Evolutionary conservation across 169 alveolate species (phyloP).

Genomic region (Blepharisma undulans): DNA sequence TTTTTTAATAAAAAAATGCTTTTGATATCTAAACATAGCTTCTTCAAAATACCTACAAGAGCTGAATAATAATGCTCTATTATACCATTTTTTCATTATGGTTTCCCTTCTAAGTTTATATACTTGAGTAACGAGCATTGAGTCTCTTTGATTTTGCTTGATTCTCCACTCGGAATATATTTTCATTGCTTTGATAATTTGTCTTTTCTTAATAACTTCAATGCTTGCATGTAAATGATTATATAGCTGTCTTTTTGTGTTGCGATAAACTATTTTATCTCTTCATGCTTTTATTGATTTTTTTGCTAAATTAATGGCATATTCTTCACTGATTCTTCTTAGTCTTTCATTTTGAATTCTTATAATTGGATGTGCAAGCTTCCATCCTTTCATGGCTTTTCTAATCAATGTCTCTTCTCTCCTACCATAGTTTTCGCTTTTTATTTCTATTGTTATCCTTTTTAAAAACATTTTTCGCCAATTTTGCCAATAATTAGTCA

Average conservation of each 20-base stretch:
- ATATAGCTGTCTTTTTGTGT: background rate
- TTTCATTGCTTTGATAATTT: background rate
- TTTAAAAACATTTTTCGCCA: conserved; percentile 28
- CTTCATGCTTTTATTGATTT: background rate
- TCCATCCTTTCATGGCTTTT: background rate
- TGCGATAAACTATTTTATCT: background rate
- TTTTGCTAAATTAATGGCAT: background rate
- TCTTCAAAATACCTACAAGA: background rate
- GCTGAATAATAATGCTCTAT: background rate
- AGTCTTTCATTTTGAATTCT: background rate
- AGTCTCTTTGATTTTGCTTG: conserved; percentile 4
- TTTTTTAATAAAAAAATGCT: background rate
- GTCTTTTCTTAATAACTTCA: background rate
- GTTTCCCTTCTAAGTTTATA: background rate
- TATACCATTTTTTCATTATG: background rate
- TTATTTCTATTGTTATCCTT: background rate
- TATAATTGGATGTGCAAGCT: background rate
- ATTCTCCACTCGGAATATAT: background rate
- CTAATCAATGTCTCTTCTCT: background rate
- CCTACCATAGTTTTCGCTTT: background rate
- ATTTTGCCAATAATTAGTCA: background rate
- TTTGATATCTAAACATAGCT: background rate
- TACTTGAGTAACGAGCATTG: background rate
- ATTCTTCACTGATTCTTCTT: background rate
- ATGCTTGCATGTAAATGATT: background rate